These are phyloP conservation scores for Trametes cubensis DNA, from an alignment of 768 basidiomycete species.

Conservation along the genomic window DNA sequence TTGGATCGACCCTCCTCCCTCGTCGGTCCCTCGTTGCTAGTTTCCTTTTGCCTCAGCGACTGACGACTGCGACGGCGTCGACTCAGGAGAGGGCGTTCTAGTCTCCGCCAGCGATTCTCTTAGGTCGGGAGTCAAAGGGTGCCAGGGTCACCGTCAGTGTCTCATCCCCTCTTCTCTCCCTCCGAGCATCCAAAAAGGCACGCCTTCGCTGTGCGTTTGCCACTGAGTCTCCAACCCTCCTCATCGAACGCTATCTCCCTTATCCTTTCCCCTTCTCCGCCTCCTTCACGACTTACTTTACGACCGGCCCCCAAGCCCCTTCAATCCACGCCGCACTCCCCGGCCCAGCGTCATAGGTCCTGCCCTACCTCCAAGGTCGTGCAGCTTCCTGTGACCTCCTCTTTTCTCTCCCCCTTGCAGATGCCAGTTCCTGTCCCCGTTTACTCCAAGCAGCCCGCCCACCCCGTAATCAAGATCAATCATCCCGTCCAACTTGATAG, in stretches of 20 bases:
- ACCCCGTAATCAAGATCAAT: constrained; percentile 65
- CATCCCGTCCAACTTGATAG: constrained; percentile 44
- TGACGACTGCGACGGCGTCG: constrained; percentile 48
- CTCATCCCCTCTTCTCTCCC: constrained; percentile 25
- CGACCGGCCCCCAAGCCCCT: constrained; percentile 54
- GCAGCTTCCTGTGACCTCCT: constrained; percentile 49
- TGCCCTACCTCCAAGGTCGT: constrained; percentile 33
- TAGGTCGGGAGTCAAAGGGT: constrained; percentile 30
- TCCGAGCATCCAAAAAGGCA: constrained; percentile 65
- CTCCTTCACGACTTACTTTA: constrained; percentile 69
- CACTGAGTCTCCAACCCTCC: constrained; percentile 40
- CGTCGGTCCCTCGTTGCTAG: constrained; percentile 47
- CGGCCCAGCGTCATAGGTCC: constrained; percentile 28
- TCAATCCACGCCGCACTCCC: constrained; percentile 44
- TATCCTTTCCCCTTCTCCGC: constrained; percentile 28
- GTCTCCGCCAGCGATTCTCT: constrained; percentile 31
- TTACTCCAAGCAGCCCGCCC: constrained; percentile 57
- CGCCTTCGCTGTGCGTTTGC: constrained; percentile 94
- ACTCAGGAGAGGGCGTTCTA: constrained; percentile 37
- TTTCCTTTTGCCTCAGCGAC: constrained; percentile 38
- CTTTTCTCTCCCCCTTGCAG: constrained; percentile 48
- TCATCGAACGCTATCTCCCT: constrained; percentile 35
- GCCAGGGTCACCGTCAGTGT: constrained; percentile 26
- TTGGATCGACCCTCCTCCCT: constrained; percentile 46
- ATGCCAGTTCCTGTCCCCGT: constrained; percentile 88